Percentiles rank a stretch among this genome's conserved stretches.
phyloP scores from a whole-genome alignment of 768 basidiomycete genomes.

The Russula griseocarnosa region DNA sequence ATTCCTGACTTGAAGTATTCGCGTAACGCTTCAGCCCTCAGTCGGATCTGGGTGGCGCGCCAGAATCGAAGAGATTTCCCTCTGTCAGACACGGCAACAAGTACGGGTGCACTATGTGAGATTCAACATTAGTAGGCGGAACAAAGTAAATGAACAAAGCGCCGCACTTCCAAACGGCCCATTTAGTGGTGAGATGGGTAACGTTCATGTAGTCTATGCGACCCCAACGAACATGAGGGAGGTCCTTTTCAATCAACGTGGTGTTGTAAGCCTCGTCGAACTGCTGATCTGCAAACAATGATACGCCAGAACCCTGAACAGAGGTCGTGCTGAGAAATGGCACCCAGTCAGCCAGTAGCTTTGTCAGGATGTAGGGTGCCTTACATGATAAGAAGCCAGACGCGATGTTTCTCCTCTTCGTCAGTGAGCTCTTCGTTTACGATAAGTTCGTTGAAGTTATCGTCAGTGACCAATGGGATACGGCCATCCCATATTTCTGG shows the following conservation, averaged over 20 bases:
- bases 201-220: constrained; percentile 87
- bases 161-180: constrained; percentile 79
- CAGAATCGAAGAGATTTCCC: constrained; percentile 83
- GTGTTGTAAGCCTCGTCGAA: constrained; percentile 75
- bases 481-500: constrained; percentile 61
- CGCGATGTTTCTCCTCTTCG: constrained; percentile 60
- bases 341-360: background rate
- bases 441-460: constrained; percentile 70
- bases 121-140: background rate
- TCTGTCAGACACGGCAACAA: constrained; percentile 66
- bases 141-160: background rate
- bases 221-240: constrained; percentile 73
- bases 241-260: constrained; percentile 52
- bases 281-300: constrained; percentile 62
- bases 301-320: constrained; percentile 58
- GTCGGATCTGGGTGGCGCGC: constrained; percentile 55
- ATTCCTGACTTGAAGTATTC: constrained; percentile 61
- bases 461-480: constrained; percentile 76
- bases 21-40: constrained; percentile 56
- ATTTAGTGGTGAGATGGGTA: constrained; percentile 77
- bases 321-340: constrained; percentile 46
- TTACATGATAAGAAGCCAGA: constrained; percentile 79
- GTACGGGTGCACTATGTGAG: constrained; percentile 60
- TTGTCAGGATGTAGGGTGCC: constrained; percentile 28
- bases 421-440: constrained; percentile 60